A percentile compares a stretch with the other conserved stretches of the same genome.
Evolutionary conservation across 1,284 basidiomycete species (phyloP).

Genomic region (Agroathelia rolfsii): DNA sequence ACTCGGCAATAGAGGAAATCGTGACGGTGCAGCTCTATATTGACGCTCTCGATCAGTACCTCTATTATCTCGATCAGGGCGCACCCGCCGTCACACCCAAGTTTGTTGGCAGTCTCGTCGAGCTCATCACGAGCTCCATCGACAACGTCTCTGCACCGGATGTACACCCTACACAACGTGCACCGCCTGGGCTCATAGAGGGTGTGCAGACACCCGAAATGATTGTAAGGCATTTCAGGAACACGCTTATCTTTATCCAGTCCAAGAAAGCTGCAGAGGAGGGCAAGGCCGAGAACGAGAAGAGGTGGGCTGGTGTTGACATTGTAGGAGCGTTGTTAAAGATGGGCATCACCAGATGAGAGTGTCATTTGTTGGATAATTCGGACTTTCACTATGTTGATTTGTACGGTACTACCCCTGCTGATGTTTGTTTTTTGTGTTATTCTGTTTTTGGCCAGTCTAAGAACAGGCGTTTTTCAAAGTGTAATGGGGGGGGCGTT

Average conservation of each 20-base stretch:
- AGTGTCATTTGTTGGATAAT: too few species aligned
- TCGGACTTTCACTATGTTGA: too few species aligned
- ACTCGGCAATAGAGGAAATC: slow-evolving; percentile 89
- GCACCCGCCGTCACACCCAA: slow-evolving; percentile 87
- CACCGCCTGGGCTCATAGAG: slow-evolving; percentile 77
- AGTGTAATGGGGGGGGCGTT: too few species aligned
- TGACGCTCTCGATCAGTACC: slow-evolving; percentile 86
- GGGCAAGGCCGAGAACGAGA: slow-evolving; percentile 32
- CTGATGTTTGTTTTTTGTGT: too few species aligned
- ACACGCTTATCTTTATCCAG: slow-evolving; percentile 80
- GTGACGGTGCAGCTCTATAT: slow-evolving; percentile 90
- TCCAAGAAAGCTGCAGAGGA: slow-evolving; percentile 53
- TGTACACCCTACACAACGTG: slow-evolving; percentile 74
- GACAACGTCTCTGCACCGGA: slow-evolving; percentile 75
- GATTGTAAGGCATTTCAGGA: slow-evolving; percentile 86
- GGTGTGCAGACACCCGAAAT: slow-evolving; percentile 86
- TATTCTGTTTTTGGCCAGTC: too few species aligned
- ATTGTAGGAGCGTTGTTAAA: slow-evolving; percentile 78
- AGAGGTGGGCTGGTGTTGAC: slow-evolving; percentile 78
- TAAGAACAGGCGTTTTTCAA: too few species aligned
- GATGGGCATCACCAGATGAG: slow-evolving; percentile 63
- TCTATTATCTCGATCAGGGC: slow-evolving; percentile 89
- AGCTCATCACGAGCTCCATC: slow-evolving; percentile 85
- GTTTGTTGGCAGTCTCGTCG: slow-evolving; percentile 89
- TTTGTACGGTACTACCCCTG: too few species aligned